Percentiles rank a stretch among this genome's conserved stretches.
phyloP scores from a whole-genome alignment of 2,329 filamentous ascomycete genomes.

The Aureobasidium zeae region DNA sequence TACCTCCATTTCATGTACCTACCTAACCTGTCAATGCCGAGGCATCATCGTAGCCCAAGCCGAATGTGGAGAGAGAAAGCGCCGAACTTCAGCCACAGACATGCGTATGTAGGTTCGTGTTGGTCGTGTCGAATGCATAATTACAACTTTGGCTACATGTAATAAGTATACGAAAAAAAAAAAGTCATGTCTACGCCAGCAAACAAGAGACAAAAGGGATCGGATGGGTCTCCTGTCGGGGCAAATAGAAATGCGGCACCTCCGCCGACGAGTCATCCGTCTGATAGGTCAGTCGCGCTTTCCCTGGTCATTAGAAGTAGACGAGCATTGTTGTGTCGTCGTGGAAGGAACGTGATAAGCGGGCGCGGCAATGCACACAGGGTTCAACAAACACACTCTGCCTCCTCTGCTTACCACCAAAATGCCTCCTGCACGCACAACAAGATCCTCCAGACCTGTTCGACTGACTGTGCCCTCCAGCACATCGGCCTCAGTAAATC shows the following conservation, averaged over 20 bases:
- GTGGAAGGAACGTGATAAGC: neutral
- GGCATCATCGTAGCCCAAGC: no score
- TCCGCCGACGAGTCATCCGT: constrained; percentile 2
- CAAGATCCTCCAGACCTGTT: constrained; percentile 21
- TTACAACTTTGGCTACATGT: no score
- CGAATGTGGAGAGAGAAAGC: neutral
- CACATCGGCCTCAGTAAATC: constrained; percentile 27
- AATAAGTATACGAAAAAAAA: no score
- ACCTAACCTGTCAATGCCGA: no score
- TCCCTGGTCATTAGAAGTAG: neutral
- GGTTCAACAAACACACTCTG: neutral
- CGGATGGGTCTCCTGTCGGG: neutral
- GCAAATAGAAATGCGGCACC: neutral
- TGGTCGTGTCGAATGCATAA: no score
- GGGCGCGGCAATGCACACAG: neutral
- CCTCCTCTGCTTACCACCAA: neutral
- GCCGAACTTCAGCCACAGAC: neutral
- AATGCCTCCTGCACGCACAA: constrained; percentile 27
- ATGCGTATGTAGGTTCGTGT: no score
- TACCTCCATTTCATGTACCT: no score
- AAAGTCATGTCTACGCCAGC: constrained; percentile 7
- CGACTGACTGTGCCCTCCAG: constrained; percentile 16
- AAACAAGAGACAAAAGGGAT: constrained; percentile 12
- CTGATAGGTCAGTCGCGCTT: constrained; percentile 6
- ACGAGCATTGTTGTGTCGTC: neutral